Evolutionary conservation across 768 basidiomycete species (phyloP), one percentile per base, ranked within the genome.

Genomic region (Rubroboletus pulcherrimus): DNA sequence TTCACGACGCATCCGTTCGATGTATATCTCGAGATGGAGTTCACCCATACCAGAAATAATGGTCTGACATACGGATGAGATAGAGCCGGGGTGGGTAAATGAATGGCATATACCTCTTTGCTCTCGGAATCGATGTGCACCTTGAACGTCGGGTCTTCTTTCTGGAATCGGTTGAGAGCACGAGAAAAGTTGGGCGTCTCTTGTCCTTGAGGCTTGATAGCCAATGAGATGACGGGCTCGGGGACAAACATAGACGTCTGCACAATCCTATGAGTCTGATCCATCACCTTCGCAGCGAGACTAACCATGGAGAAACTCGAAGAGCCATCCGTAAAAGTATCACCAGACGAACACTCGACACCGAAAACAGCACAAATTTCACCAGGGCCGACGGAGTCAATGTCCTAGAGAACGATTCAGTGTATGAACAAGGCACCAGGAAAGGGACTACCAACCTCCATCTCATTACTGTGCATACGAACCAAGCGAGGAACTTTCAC

Each of bases 1-100:
- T 74, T 99, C 97, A 50, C 97, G 90, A 63, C 86, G 87, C 94
- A 99, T 98, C 39, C 97, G 92, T 70, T 99, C 97, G 57, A 98
- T 94, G 74, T 99, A 98, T 67, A 99, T 96, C 67, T 99, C 97
- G 24, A 99, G 82, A 69, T 99, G 97, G 17, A 99, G 83, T 72
- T 99, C 97, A 26, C 97, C 97, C 97, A 99, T 99, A 21, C 97
- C 97, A 31, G 95, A 98, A 61, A 99, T 98, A 72, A 99, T 98
- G 15, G 96, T 98, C 91, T 94, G 61, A 17, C 30, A 15, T 5
- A 48, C 21, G n/a, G 40, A 51, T 47, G 21, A 57, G 54, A 40
- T 19, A 26, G n/a, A 45, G 15, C 3, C 51, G 41, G 26, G 41
- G 35, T 10, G 19, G 33, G 3, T 2, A 31, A 46, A 49, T 17